These are phyloP conservation scores for Elongisporangium anandrum DNA, from an alignment of 352 stramenopile species.

Conservation along the genomic window DNA sequence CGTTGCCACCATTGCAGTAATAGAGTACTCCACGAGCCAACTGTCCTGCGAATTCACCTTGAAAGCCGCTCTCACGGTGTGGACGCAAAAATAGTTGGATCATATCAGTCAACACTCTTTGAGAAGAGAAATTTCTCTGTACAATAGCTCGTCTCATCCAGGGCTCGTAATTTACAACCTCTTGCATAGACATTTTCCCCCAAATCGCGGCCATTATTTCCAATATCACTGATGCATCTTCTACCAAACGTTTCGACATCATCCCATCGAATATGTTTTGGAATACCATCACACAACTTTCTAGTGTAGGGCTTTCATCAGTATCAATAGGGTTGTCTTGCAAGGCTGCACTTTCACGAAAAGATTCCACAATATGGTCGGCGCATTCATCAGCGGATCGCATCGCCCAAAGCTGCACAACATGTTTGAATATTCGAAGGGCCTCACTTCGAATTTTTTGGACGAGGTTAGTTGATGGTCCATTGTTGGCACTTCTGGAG, in stretches of 20 bases:
- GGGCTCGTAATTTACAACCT: conserved; percentile 10
- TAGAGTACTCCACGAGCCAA: conserved; percentile 28
- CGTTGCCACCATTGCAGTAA: conserved; percentile 19
- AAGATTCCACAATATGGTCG: conserved; percentile 14
- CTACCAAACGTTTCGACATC: conserved; percentile 5
- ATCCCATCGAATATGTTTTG: conserved; percentile 20
- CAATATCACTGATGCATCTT: conserved; percentile 12
- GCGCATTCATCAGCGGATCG: conserved; percentile 14
- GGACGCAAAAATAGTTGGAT: conserved; percentile 29
- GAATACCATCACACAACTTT: conserved; percentile 18
- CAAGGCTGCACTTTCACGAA: conserved; percentile 2
- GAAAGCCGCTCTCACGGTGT: conserved; percentile 11
- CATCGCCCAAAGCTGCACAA: conserved; percentile 17
- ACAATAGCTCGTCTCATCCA: conserved; percentile 29
- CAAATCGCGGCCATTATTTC: conserved; percentile 11
- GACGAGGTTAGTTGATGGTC: not conserved
- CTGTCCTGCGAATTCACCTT: conserved; percentile 18
- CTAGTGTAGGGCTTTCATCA: conserved; percentile 8
- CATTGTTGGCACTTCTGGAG: conserved; percentile 4
- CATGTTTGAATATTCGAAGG: conserved; percentile 9
- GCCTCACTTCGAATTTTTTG: conserved; percentile 11
- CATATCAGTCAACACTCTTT: conserved; percentile 26
- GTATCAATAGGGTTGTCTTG: not conserved
- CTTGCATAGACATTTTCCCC: conserved; percentile 12
- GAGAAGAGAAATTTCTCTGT: conserved; percentile 7